Evolutionary conservation across 2,329 filamentous ascomycete species (phyloP).

Genomic region (Curvularia spicifera): DNA sequence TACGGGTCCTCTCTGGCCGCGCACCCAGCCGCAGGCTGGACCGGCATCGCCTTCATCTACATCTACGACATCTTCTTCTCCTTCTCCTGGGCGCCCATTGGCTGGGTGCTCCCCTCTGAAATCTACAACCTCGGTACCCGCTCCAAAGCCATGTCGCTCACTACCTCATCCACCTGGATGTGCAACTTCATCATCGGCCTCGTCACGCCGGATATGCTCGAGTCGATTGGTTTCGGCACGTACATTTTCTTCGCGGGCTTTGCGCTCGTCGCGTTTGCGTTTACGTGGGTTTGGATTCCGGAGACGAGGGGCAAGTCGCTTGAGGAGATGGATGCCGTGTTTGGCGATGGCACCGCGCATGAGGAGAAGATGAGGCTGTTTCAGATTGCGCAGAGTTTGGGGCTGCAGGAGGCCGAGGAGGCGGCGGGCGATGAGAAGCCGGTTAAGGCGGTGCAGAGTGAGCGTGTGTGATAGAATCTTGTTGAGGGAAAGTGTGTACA

Average conservation of each 20-base stretch:
- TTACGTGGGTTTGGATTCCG: constrained; percentile 62
- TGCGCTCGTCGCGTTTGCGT: constrained; percentile 54
- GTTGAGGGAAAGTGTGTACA: background rate
- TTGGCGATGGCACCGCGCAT: constrained; percentile 78
- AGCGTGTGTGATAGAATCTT: background rate
- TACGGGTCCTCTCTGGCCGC: constrained; percentile 63
- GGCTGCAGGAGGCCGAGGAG: constrained; percentile 23
- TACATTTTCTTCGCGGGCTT: constrained; percentile 62
- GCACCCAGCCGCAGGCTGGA: constrained; percentile 72
- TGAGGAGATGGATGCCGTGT: constrained; percentile 84
- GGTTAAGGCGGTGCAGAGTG: constrained; percentile 3
- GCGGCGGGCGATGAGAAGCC: constrained; percentile 24
- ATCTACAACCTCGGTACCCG: constrained; percentile 73
- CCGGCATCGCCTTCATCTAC: constrained; percentile 67
- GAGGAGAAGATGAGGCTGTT: constrained; percentile 33
- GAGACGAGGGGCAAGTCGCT: constrained; percentile 80
- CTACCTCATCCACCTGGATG: constrained; percentile 80
- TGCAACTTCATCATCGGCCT: constrained; percentile 73
- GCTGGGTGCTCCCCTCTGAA: constrained; percentile 76
- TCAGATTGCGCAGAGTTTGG: constrained; percentile 29
- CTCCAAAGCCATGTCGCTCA: constrained; percentile 72
- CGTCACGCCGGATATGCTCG: constrained; percentile 75
- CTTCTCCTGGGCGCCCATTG: constrained; percentile 77
- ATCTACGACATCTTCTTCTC: constrained; percentile 56
- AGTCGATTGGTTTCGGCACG: constrained; percentile 56